These are phyloP conservation scores for Metschnikowia anglica DNA, from an alignment of 805 yeast genomes.

Conservation along the genomic window DNA sequence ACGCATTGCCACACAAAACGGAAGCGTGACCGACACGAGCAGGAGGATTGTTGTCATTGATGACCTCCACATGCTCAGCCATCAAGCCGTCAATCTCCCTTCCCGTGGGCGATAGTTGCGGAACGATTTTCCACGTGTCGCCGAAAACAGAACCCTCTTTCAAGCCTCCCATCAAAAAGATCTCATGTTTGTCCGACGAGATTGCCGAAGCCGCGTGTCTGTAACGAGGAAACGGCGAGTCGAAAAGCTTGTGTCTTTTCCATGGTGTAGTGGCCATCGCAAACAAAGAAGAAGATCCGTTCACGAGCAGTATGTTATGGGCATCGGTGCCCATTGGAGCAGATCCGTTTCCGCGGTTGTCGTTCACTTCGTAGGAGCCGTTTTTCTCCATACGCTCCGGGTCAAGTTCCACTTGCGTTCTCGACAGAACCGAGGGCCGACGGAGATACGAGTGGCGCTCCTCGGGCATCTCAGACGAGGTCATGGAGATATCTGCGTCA, in stretches of 20 bases:
- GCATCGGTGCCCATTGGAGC: no score
- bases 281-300: no score
- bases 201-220: slow-evolving; percentile 76
- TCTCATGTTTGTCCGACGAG: slow-evolving; percentile 75
- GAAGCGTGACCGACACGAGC: slow-evolving; percentile 97
- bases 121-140: slow-evolving; percentile 87
- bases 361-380: background rate
- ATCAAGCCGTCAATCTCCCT: slow-evolving; percentile 25
- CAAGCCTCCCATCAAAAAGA: slow-evolving; percentile 92
- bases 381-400: background rate
- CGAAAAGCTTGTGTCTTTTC: slow-evolving; percentile 59
- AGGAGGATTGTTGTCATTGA: slow-evolving; percentile 79
- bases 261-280: slow-evolving; percentile 53
- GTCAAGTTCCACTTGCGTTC: background rate
- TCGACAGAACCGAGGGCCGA: slow-evolving; percentile 18
- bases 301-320: no score
- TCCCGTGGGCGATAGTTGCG: slow-evolving; percentile 33
- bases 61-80: slow-evolving; percentile 41
- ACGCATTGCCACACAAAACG: slow-evolving; percentile 90
- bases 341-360: no score
- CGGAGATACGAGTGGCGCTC: slow-evolving; percentile 18
- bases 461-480: slow-evolving; percentile 10
- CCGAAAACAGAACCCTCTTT: slow-evolving; percentile 91
- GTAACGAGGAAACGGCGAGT: slow-evolving; percentile 92
- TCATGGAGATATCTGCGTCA: slow-evolving; percentile 23